Base-by-base conservation (phyloP, 2,329 filamentous ascomycete species). In the Paecilomyces niveus region DNA sequence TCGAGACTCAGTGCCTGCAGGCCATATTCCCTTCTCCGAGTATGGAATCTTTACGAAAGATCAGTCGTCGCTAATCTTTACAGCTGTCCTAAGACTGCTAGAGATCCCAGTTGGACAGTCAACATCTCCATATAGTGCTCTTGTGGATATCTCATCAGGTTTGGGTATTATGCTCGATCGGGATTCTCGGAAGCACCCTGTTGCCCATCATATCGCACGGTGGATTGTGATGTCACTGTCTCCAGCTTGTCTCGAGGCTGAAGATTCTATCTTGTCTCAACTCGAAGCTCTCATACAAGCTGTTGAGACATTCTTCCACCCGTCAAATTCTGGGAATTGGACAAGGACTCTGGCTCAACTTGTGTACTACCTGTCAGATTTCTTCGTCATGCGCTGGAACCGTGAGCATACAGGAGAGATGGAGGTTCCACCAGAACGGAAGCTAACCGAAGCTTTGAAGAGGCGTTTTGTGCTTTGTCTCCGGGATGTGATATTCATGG, bases 321-420 rank as follows among this genome's bases (percentile, higher is more conserved):
- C 94, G 1, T 99, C 94, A 2, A 99, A 99, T 72, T 90, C 93
- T 56, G 94, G 94, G 13, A 80, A 80, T 13, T 99, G 94, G 94
- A 96, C 93, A 1, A 91, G 86, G 67, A 89, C 93, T 63, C 79
- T 99, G 51, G 89, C 92, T 2, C 93, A 97, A 73, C 81, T 99
- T 57, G 90, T 94, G 4, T 92, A 92, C 71, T 96, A 96, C 73
- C 81, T 99, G 5, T 88, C 92, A 2, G 94, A 99, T 72, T 92
- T 96, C 67, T 99, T 99, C 72, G 90, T 99, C 51, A 94, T 96
- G 77, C 87, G 94, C 56, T 99, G 92, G 92, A 97, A 99, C 70
- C 86, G 93, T 56, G 94, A 99, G 75, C 88, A 89, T 70, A 96
- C 86, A 68, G 92, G 91, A 29, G 95, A 99, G 77, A 88, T 96